Percentiles rank a stretch among this genome's conserved stretches.
phyloP scores from a whole-genome alignment of 2,329 filamentous ascomycete species.

The Aureobasidium sp. region DNA sequence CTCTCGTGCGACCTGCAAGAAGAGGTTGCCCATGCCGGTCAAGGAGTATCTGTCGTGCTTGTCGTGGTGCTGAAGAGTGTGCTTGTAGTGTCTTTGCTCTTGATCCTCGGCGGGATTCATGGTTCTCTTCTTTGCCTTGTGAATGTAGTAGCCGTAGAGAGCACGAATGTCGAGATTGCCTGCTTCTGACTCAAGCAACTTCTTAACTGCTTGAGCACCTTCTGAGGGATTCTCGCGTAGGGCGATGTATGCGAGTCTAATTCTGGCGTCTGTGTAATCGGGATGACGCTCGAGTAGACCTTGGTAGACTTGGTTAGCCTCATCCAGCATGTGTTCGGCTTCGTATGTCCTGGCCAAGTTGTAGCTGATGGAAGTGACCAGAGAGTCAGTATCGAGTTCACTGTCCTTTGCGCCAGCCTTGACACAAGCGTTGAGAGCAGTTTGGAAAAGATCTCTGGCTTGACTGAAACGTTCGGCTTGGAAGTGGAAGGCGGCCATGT shows the following conservation, averaged over 20 bases:
- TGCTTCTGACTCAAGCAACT: conserved; percentile 76
- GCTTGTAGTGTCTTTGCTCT: conserved; percentile 92
- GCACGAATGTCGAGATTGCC: conserved; percentile 85
- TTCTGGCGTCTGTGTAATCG: conserved; percentile 87
- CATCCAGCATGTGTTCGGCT: conserved; percentile 67
- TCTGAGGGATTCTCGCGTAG: conserved; percentile 72
- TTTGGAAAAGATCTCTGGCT: conserved; percentile 82
- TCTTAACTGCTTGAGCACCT: conserved; percentile 75
- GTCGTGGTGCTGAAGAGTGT: conserved; percentile 86
- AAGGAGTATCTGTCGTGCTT: conserved; percentile 98
- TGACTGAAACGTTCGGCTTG: conserved; percentile 73
- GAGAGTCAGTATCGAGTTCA: conserved; percentile 73
- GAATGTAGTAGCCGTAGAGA: conserved; percentile 91
- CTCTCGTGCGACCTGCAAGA: conserved; percentile 78
- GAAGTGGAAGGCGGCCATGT: conserved; percentile 93
- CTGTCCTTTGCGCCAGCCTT: conserved; percentile 64
- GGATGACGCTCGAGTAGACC: conserved; percentile 71
- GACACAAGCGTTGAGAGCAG: conserved; percentile 81
- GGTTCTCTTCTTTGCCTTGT: conserved; percentile 76
- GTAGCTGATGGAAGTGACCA: conserved; percentile 94
- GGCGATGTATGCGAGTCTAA: conserved; percentile 82
- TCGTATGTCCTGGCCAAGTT: conserved; percentile 93
- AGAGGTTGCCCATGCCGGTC: conserved; percentile 95
- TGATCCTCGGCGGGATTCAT: conserved; percentile 78
- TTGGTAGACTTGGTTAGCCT: conserved; percentile 84